Percentiles rank a stretch among this genome's conserved stretches.
Evolutionary conservation across 208 protist genomes (phyloP).

Genomic region (Crithidia fasciculata): DNA sequence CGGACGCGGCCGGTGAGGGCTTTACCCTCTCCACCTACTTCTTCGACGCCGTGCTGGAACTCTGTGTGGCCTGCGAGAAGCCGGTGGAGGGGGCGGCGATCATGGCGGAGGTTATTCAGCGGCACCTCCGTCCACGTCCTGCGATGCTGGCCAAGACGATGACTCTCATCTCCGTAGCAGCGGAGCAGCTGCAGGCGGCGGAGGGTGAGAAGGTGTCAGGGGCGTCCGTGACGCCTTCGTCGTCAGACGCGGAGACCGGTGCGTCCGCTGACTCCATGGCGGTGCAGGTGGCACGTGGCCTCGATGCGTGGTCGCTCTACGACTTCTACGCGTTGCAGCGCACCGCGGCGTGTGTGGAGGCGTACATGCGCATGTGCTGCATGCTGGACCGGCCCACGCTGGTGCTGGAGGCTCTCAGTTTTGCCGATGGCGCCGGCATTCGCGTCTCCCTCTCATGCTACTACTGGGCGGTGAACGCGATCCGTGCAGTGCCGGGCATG

Average conservation of each 20-base stretch:
- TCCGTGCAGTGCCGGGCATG: conserved; percentile 69
- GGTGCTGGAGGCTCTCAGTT: conserved; percentile 72
- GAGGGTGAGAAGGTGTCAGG: background rate
- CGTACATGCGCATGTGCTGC: conserved; percentile 79
- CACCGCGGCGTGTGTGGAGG: conserved; percentile 56
- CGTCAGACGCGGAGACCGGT: background rate
- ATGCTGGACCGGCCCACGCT: conserved; percentile 56
- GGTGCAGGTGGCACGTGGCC: conserved; percentile 45
- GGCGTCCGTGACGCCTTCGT: background rate
- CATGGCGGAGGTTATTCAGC: conserved; percentile 74
- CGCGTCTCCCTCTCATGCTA: conserved; percentile 73
- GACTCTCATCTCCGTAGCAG: conserved; percentile 65
- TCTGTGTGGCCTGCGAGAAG: conserved; percentile 72
- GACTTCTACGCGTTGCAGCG: conserved; percentile 86
- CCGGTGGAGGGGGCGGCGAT: conserved; percentile 63
- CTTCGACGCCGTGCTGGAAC: conserved; percentile 81
- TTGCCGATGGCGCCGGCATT: conserved; percentile 65
- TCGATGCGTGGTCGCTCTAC: conserved; percentile 87
- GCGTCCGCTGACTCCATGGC: conserved; percentile 4
- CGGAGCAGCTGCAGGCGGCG: conserved; percentile 43
- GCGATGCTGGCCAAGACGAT: conserved; percentile 82
- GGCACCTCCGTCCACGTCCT: conserved; percentile 63
- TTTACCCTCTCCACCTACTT: conserved; percentile 80
- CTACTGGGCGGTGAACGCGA: conserved; percentile 79
- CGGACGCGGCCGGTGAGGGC: conserved; percentile 27